Evolutionary conservation across 106 monocot species (phyloP).

Genomic region (Dioscorea zingiberensis): DNA sequence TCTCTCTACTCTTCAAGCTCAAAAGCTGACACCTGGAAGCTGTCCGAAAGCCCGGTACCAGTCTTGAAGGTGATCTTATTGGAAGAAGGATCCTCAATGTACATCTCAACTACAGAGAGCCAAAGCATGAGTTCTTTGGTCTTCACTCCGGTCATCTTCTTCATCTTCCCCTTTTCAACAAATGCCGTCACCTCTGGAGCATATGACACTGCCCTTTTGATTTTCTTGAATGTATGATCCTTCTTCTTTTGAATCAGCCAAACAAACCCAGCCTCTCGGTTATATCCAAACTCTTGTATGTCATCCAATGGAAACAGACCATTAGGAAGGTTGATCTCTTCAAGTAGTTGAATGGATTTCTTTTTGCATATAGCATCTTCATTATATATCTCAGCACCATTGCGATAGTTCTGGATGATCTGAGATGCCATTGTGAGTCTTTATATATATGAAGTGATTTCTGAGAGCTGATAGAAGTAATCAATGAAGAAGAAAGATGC

Average conservation of each 20-base stretch:
- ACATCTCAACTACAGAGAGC: not conserved
- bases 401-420: not conserved
- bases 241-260: not conserved
- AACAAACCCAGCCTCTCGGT: not conserved
- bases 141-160: conserved; percentile 1
- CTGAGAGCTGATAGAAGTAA: too few relatives aligned
- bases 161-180: not conserved
- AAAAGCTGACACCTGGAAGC: not conserved
- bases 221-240: not conserved
- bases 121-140: not conserved
- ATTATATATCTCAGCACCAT: not conserved
- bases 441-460: too few relatives aligned
- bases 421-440: not conserved
- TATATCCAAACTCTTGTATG: conserved; percentile 3
- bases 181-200: not conserved
- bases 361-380: not conserved
- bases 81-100: not conserved
- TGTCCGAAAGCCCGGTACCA: not conserved
- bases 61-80: conserved; percentile 1
- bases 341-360: not conserved
- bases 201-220: not conserved
- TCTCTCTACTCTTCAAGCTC: not conserved
- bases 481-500: too few relatives aligned
- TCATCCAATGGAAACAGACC: not conserved
- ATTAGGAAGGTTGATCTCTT: not conserved